Percentiles rank a stretch among this genome's conserved stretches.
These are phyloP conservation scores for Pseudocercospora ulei DNA, from an alignment of 2,329 filamentous ascomycete genomes.

Conservation along the genomic window DNA sequence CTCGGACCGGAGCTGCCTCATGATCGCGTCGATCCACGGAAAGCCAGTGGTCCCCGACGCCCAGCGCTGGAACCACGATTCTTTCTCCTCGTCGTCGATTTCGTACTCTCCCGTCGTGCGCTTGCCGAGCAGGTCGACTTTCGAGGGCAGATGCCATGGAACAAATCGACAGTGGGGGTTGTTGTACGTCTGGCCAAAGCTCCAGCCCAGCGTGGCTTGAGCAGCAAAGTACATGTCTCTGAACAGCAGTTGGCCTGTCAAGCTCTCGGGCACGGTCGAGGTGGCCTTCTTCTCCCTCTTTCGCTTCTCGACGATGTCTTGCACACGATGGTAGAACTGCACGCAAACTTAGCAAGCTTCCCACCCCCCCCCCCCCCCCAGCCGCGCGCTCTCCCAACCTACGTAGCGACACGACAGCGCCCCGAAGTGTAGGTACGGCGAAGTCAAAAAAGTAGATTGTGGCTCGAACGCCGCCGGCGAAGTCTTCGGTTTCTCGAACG, in stretches of 20 bases:
- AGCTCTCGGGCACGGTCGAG: constrained; percentile 53
- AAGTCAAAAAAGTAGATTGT: constrained; percentile 62
- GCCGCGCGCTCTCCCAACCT: no score
- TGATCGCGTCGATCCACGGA: constrained; percentile 70
- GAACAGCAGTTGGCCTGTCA: constrained; percentile 65
- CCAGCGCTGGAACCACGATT: constrained; percentile 60
- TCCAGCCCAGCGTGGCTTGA: constrained; percentile 56
- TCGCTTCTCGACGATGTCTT: constrained; percentile 52
- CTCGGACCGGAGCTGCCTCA: constrained; percentile 61
- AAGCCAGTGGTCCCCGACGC: constrained; percentile 61
- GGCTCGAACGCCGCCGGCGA: constrained; percentile 64
- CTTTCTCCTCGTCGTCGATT: constrained; percentile 53
- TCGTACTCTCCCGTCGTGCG: constrained; percentile 52
- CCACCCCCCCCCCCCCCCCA: no score
- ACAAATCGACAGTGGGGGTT: constrained; percentile 64
- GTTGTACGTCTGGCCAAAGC: constrained; percentile 55
- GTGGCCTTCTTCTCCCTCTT: constrained; percentile 46
- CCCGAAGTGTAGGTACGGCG: constrained; percentile 65
- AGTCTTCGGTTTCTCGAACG: constrained; percentile 66
- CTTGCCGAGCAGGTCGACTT: constrained; percentile 42
- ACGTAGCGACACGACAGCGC: constrained; percentile 54
- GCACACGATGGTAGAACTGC: constrained; percentile 59
- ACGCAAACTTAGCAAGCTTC: background rate
- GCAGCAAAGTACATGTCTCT: constrained; percentile 77
- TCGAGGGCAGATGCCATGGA: constrained; percentile 65